Conservation (phyloP, 257 asterid species). For the Nemophila menziesii region DNA sequence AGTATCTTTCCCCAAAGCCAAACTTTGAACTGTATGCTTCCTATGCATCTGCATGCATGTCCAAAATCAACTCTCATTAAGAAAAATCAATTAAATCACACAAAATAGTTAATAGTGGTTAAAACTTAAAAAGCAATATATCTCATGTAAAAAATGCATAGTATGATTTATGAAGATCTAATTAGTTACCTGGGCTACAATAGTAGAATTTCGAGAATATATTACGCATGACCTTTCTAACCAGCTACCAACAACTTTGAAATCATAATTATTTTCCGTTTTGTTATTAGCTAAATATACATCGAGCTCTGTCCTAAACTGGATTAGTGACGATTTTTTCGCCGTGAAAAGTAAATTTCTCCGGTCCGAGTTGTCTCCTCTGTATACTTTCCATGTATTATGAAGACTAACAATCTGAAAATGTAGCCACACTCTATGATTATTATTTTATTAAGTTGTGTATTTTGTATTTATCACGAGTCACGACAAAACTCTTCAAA, state of each 20-base stretch:
- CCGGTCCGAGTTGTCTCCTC: constrained; percentile 20
- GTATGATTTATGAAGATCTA: constrained; percentile 1
- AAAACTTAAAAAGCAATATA: constrained; percentile 1
- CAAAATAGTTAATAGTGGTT: not conserved
- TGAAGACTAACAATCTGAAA: not conserved
- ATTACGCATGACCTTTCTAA: constrained; percentile 41
- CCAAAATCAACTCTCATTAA: not conserved
- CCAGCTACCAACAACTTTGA: constrained; percentile 58
- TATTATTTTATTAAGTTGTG: too few species aligned
- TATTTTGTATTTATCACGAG: too few species aligned
- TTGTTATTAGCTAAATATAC: constrained; percentile 34
- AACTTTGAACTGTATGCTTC: constrained; percentile 21
- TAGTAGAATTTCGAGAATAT: constrained; percentile 13
- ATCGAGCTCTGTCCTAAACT: constrained; percentile 21
- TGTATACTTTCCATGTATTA: constrained; percentile 31
- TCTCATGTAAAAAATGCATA: too few species aligned
- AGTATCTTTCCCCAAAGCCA: constrained; percentile 27
- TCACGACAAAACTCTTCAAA: too few species aligned
- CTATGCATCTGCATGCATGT: constrained; percentile 36
- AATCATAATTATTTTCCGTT: constrained; percentile 33
- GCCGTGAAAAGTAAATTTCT: constrained; percentile 23
- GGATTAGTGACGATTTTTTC: constrained; percentile 23
- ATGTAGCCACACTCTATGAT: not conserved
- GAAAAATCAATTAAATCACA: not conserved
- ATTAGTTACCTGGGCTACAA: constrained; percentile 11